Percentiles rank a stretch among this genome's conserved stretches.
phyloP scores from a whole-genome alignment of 306 rosid genomes.

The Cucumis cinereus region DNA sequence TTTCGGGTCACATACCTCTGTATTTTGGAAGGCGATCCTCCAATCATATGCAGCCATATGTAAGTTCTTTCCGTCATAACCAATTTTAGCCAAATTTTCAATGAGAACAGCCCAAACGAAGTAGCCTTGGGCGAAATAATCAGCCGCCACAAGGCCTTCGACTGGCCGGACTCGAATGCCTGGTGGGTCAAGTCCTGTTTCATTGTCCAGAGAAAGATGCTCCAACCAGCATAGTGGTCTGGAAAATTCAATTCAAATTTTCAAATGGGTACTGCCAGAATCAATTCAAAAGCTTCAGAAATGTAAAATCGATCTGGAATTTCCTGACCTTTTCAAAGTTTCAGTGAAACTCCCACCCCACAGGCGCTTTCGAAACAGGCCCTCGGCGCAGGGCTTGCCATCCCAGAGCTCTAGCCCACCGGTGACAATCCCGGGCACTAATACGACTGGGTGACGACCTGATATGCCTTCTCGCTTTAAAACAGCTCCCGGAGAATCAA shows the following conservation, averaged over 20 bases:
- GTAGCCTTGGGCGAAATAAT: slow-evolving; percentile 46
- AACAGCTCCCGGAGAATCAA: slow-evolving; percentile 49
- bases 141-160: slow-evolving; percentile 44
- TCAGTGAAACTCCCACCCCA: slow-evolving; percentile 64
- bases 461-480: slow-evolving; percentile 37
- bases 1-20: slow-evolving; percentile 36
- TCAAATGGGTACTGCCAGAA: not conserved
- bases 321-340: slow-evolving; percentile 46
- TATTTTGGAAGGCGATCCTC: slow-evolving; percentile 79
- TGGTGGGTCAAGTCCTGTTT: slow-evolving; percentile 78
- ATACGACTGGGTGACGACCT: slow-evolving; percentile 40
- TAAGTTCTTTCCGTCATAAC: slow-evolving; percentile 73
- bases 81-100: slow-evolving; percentile 63
- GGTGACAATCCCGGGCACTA: slow-evolving; percentile 45
- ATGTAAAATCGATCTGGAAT: not conserved
- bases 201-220: slow-evolving; percentile 60
- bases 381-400: slow-evolving; percentile 65
- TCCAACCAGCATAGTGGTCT: slow-evolving; percentile 80
- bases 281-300: not conserved
- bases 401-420: slow-evolving; percentile 73
- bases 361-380: slow-evolving; percentile 43
- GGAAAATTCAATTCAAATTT: not conserved
- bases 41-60: slow-evolving; percentile 72
- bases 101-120: slow-evolving; percentile 63
- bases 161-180: slow-evolving; percentile 75